Percentiles rank a stretch among this genome's conserved stretches.
These are phyloP conservation scores for Friedmanniomyces simplex DNA, from an alignment of 495 filamentous ascomycete genomes.

Conservation along the genomic window DNA sequence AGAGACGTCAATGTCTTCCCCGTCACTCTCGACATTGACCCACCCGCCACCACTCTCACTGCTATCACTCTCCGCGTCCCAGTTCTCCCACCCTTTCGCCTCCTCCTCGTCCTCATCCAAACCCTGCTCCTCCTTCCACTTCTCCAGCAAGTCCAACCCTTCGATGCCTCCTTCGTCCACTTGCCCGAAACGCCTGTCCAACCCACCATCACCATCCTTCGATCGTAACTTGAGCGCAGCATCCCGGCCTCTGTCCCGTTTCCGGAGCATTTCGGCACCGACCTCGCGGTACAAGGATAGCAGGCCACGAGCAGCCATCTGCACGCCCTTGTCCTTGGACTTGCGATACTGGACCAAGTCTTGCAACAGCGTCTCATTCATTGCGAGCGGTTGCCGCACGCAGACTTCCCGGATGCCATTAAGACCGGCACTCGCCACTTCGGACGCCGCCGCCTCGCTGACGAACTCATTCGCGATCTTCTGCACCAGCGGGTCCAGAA, in stretches of 20 bases:
- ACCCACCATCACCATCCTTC: slow-evolving; percentile 50
- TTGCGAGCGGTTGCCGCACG: slow-evolving; percentile 80
- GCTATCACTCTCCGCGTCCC: slow-evolving; percentile 73
- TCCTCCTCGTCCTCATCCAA: slow-evolving; percentile 53
- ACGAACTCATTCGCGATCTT: slow-evolving; percentile 99
- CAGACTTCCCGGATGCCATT: slow-evolving; percentile 95
- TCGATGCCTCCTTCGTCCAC: slow-evolving; percentile 75
- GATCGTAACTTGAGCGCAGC: slow-evolving; percentile 68
- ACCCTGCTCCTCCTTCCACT: slow-evolving; percentile 85
- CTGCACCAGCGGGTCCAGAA: slow-evolving; percentile 77
- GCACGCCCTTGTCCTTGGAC: slow-evolving; percentile 93
- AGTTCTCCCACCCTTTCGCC: slow-evolving; percentile 53
- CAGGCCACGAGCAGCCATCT: slow-evolving; percentile 92
- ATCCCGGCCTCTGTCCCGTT: slow-evolving; percentile 82
- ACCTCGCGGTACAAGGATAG: slow-evolving; percentile 85
- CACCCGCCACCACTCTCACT: slow-evolving; percentile 76
- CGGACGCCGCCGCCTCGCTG: slow-evolving; percentile 79
- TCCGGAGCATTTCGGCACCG: slow-evolving; percentile 77
- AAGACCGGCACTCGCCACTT: slow-evolving; percentile 85
- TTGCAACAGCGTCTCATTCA: slow-evolving; percentile 91
- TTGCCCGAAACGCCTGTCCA: slow-evolving; percentile 62
- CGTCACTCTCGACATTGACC: slow-evolving; percentile 82
- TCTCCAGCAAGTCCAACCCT: slow-evolving; percentile 80
- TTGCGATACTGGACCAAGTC: slow-evolving; percentile 93
- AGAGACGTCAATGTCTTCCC: slow-evolving; percentile 59